Evolutionary conservation across 352 stramenopile genomes (phyloP).

Genomic region (Phytophthora sansomeana): DNA sequence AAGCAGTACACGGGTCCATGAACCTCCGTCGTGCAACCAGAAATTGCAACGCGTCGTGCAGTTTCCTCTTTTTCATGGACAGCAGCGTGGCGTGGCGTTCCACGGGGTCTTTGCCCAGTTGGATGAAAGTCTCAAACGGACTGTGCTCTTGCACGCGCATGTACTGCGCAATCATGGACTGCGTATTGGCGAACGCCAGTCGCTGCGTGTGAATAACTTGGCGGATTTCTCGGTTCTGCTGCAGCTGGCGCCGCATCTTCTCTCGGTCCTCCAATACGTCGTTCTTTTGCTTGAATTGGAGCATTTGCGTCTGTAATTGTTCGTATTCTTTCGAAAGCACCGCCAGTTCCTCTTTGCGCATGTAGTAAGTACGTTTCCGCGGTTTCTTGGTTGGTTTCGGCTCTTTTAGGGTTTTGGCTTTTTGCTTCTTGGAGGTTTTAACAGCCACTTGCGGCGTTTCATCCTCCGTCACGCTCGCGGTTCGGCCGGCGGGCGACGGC

Average conservation of each 20-base stretch:
- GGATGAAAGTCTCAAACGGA: conserved; percentile 52
- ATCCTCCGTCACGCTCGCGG: no score
- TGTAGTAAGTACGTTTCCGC: conserved; percentile 57
- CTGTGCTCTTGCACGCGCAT: conserved; percentile 49
- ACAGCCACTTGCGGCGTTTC: conserved; percentile 4
- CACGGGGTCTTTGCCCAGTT: conserved; percentile 38
- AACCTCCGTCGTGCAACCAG: conserved; percentile 40
- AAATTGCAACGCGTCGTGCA: conserved; percentile 46
- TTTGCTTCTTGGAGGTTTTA: conserved; percentile 9
- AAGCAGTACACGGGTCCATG: conserved; percentile 43
- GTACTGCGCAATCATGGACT: conserved; percentile 52
- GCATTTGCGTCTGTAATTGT: conserved; percentile 31
- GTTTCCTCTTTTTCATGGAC: conserved; percentile 46
- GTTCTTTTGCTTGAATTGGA: conserved; percentile 30
- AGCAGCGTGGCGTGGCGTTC: conserved; percentile 45
- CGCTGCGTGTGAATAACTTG: conserved; percentile 44
- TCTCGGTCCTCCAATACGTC: conserved; percentile 34
- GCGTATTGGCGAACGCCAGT: conserved; percentile 47
- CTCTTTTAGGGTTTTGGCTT: conserved; percentile 3
- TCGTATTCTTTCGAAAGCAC: conserved; percentile 34
- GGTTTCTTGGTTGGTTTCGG: conserved; percentile 36
- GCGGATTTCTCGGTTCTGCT: conserved; percentile 40
- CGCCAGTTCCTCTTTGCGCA: conserved; percentile 53
- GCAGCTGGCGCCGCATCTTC: conserved; percentile 25
- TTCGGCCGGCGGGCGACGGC: conserved; percentile 15